Evolutionary conservation across 805 yeast genomes (phyloP), one percentile per base, ranked within the genome.

Genomic region (Kuraishia floccosa): DNA sequence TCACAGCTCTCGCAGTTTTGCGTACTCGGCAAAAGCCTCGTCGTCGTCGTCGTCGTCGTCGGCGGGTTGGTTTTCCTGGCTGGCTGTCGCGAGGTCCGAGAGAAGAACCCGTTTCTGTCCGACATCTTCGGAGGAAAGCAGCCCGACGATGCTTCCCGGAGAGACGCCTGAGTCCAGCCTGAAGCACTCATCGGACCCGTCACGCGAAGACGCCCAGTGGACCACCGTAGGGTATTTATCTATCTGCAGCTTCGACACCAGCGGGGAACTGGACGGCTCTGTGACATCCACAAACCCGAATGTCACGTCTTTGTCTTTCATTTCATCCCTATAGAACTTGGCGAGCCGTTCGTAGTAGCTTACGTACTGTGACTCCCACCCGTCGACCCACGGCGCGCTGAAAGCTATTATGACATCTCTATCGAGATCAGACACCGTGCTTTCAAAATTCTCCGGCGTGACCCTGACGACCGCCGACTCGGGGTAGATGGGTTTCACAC

Each of bases 201-300:
- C 34, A 25, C 44, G 38, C 4, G 36, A 34, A 21, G 32, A 31
- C 8, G 47, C 41, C 30, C 50, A 41, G 31, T 43, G 35, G 25
- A 51, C 34, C 21, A 58, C 20, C 1, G 59, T 49, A 20, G 64
- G 65, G 27, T 35, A 48, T n/a, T 35, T 42, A 7, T 42, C 36
- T 8, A 57, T 47, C 30, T 44, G 38, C 30, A 41, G 56, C 23
- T 43, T 25, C 4, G 44, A 43, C 3, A 54, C 38, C 14, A 57
- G 30, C 4, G 39, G 47, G 2, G 55, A 42, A 29, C 47, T 40
- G 9, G 41, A 40, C 6, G 46, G 43, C 14, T 32, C 17, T 1
- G 60, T 39, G 1, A 52, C 49, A 39, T 63, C 68, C 8, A 61
- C 39, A n/a, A 42, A 35, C 24, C 47, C 42, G 35, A 63, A 56